Base-by-base conservation (phyloP, 2,329 filamentous ascomycete genomes). In the Thermothelomyces thermophilus region DNA sequence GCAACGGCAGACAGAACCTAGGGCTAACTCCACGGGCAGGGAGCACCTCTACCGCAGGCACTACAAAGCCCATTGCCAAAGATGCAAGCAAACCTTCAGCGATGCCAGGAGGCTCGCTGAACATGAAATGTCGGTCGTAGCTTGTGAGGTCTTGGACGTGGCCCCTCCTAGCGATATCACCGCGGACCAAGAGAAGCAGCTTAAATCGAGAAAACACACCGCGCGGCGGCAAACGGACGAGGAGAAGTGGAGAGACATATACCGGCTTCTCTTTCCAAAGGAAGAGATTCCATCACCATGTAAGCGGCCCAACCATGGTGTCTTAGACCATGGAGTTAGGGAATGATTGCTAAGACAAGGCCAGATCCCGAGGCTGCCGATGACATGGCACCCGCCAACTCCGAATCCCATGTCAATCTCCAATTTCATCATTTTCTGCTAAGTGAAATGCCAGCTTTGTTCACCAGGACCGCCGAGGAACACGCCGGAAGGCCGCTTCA, bases 201-300 rank as follows among this genome's bases (percentile, higher is more conserved):
- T 61, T 14, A 61, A 58, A 28, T 58, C 58, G 2, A 56, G 54
- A 36, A 60, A 56, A 34, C 50, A 60, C 42, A 51, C 50, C 4
- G 36, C 50, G 8, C 46, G 50, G 11, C 44, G 48, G 5, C 56
- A 56, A 35, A 55, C 46, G 2, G 57, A 59, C 22, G 54, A 58
- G 26, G 59, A 61, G 8, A 61, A 60, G 13, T 61, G 59, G 59
- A 37, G 34, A 13, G 59, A 61, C n/a, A 56, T 61, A 3, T 61
- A 60, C 44, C 47, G 48, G 7, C 51, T 59, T 5, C 48, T 61
- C 2, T 60, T 61, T 20, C 59, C 59, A 5, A 30, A 47, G n/a
- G 53, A 57, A 30, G 37, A 47, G 8, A 35, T 61, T 17, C 59
- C 59, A 28, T 61, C 59, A 17, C 59, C 59, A 33, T 61, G 59